Evolutionary conservation across 805 yeast species (phyloP).

Genomic region (Yamadazyma sp.): DNA sequence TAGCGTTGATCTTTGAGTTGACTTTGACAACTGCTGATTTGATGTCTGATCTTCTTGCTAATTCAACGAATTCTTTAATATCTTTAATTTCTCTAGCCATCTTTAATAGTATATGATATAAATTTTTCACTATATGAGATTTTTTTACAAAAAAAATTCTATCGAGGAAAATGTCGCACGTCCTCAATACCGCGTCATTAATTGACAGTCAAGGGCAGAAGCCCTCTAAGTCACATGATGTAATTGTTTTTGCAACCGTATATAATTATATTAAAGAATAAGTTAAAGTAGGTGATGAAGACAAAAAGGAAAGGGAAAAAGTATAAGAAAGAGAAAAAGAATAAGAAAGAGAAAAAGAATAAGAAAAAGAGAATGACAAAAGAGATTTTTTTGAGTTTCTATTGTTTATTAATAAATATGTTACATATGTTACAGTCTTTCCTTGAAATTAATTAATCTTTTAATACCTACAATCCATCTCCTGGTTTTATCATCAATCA

Average conservation of each 20-base stretch:
- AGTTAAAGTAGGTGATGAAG: too few relatives aligned
- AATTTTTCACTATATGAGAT: constrained; percentile 3
- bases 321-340: too few relatives aligned
- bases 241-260: too few relatives aligned
- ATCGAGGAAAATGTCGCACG: not conserved
- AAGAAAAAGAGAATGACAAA: too few relatives aligned
- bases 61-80: constrained; percentile 95
- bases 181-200: not conserved
- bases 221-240: too few relatives aligned
- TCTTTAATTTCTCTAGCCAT: constrained; percentile 73
- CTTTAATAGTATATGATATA: not conserved
- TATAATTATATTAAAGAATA: too few relatives aligned
- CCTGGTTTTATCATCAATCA: constrained; percentile 74
- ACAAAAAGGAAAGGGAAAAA: too few relatives aligned
- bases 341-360: too few relatives aligned
- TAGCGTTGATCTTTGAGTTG: constrained; percentile 77
- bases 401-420: too few relatives aligned
- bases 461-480: constrained; percentile 76
- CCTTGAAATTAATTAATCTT: constrained; percentile 53
- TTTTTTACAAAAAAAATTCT: constrained; percentile 1
- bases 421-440: too few relatives aligned
- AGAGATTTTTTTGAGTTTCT: too few relatives aligned
- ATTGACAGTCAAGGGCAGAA: too few relatives aligned
- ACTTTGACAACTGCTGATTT: constrained; percentile 90
- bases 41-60: constrained; percentile 95